Evolutionary conservation across 805 yeast species (phyloP).

Genomic region (Kurtzmaniella fragi): DNA sequence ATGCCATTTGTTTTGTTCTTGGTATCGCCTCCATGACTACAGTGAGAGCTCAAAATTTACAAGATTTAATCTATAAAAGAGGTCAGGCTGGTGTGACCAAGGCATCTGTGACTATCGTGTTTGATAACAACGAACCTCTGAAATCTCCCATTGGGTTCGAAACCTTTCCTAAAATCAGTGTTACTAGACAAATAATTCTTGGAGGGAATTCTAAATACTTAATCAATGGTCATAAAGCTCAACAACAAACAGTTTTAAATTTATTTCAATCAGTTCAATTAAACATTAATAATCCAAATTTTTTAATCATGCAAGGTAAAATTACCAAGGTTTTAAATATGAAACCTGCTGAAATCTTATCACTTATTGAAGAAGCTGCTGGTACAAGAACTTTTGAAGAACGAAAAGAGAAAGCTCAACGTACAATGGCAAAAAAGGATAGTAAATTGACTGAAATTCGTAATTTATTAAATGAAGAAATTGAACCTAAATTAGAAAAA

Average conservation of each 20-base stretch:
- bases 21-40: constrained; percentile 95
- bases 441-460: constrained; percentile 76
- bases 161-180: constrained; percentile 70
- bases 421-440: constrained; percentile 89
- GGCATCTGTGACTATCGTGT: constrained; percentile 94
- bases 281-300: constrained; percentile 94
- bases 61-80: constrained; percentile 91
- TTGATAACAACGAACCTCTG: constrained; percentile 73
- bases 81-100: constrained; percentile 98
- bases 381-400: constrained; percentile 96
- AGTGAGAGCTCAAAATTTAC: constrained; percentile 88
- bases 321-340: constrained; percentile 95
- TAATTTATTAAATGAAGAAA: constrained; percentile 72
- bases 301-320: constrained; percentile 97
- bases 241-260: constrained; percentile 85
- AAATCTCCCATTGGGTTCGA: constrained; percentile 88
- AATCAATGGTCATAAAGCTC: constrained; percentile 94
- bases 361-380: constrained; percentile 95
- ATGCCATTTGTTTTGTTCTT: constrained; percentile 96
- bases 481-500: constrained; percentile 85
- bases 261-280: constrained; percentile 92
- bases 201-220: constrained; percentile 92
- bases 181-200: constrained; percentile 83
- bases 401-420: constrained; percentile 84
- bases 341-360: constrained; percentile 87